Base-by-base conservation (phyloP, 2,329 filamentous ascomycete genomes). In the Neoascochyta sp. region DNA sequence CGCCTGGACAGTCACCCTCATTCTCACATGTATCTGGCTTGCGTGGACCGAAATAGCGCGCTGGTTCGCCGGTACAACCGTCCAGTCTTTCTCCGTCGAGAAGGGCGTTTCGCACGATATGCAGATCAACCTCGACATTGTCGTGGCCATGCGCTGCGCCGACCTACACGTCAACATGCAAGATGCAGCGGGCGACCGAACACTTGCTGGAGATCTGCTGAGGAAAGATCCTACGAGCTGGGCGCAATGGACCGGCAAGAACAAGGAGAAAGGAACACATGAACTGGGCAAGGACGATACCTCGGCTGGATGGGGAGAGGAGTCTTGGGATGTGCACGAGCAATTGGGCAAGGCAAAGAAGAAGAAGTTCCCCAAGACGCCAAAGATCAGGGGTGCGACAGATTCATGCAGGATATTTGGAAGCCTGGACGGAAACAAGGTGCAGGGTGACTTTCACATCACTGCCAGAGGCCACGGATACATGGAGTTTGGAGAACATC, bases 401-500 rank as follows among this genome's bases (percentile, higher is more conserved):
- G 85, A 95, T 61, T 83, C 84, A 41, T 98, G 92, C 63, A 79
- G 92, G 26, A 80, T 98, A 42, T 98, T 79, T 62, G 92, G 92
- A 18, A 93, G 80, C 52, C 64, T 98, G 61, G 84, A 94, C 47
- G 76, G 93, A 47, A 98, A 98, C 65, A 94, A 93, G 68, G 92
- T 98, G 24, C 90, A 95, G 65, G 92, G 90, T 4, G 90, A 98
- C 63, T 96, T 98, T 59, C 92, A 98, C 61, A 92, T 98, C 54
- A 98, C 92, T 2, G 92, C 92, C 3, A 71, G 88, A 40, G 92
- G 92, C 0, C 90, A 96, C 63, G 92, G 92, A n/a, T 98, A 98
- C 64, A 76, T 78, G 64, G 87, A 89, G 57, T 73, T 79, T 45
- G 85, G 81, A 21, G 70, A 73, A 39, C 89, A 96, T 68, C 67